Percentiles rank a stretch among this genome's conserved stretches.
phyloP scores from a whole-genome alignment of 345 rosid genomes.

The Populus ilicifolia region DNA sequence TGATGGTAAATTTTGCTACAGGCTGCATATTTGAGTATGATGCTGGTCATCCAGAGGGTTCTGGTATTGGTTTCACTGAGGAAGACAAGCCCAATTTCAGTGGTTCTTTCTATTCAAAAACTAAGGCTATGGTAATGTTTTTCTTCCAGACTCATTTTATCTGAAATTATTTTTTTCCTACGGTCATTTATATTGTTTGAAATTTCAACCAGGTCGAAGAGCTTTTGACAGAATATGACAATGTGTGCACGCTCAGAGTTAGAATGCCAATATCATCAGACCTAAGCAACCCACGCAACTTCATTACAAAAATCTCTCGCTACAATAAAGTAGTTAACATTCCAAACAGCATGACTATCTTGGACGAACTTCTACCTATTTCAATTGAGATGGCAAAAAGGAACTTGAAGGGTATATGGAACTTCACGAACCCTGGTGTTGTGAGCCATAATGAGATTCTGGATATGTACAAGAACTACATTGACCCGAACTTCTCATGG shows the following conservation, averaged over 20 bases:
- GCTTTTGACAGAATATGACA: slow-evolving; percentile 57
- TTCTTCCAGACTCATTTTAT: background rate
- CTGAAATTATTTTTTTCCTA: background rate
- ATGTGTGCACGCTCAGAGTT: slow-evolving; percentile 67
- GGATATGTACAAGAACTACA: slow-evolving; percentile 68
- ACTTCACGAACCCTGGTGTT: slow-evolving; percentile 78
- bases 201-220: slow-evolving; percentile 58
- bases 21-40: slow-evolving; percentile 79
- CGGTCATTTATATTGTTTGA: background rate
- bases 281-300: slow-evolving; percentile 65
- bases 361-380: slow-evolving; percentile 73
- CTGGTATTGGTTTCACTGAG: slow-evolving; percentile 66
- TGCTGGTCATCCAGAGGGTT: slow-evolving; percentile 50
- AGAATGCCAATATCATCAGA: slow-evolving; percentile 81
- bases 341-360: slow-evolving; percentile 71
- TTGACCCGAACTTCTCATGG: slow-evolving; percentile 58
- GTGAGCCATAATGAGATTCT: slow-evolving; percentile 75
- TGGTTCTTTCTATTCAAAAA: slow-evolving; percentile 78
- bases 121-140: slow-evolving; percentile 65
- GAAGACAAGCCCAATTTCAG: slow-evolving; percentile 68
- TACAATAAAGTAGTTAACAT: slow-evolving; percentile 76
- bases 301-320: slow-evolving; percentile 64
- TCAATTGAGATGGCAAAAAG: slow-evolving; percentile 79
- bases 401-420: slow-evolving; percentile 67
- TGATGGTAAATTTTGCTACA: slow-evolving; percentile 74